phyloP scores from a whole-genome alignment of 1,284 basidiomycete species.

The Trametes polyzona region DNA sequence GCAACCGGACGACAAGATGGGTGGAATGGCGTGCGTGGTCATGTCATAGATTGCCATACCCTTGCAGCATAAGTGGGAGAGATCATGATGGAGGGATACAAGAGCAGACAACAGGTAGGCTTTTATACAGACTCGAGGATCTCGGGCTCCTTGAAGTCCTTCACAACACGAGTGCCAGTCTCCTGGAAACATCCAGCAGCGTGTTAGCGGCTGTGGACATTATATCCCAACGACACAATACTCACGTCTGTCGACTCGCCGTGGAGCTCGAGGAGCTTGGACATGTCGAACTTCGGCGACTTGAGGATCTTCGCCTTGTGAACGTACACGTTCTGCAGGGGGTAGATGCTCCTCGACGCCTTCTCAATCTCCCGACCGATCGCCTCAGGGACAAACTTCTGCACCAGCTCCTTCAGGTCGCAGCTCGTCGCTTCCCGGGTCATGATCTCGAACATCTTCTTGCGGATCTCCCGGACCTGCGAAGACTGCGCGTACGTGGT shows the following conservation, averaged over 20 bases:
- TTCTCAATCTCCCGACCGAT: conserved; percentile 99
- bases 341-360: conserved; percentile 94
- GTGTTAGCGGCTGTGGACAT: background rate
- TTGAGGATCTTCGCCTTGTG: conserved; percentile 99
- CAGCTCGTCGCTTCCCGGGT: conserved; percentile 94
- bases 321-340: conserved; percentile 97
- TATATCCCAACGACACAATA: no score
- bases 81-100: conserved; percentile 46
- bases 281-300: conserved; percentile 94
- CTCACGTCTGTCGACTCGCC: conserved; percentile 90
- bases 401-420: conserved; percentile 97
- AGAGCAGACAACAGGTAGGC: conserved; percentile 40
- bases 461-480: conserved; percentile 97
- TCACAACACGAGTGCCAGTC: conserved; percentile 84
- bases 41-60: conserved; percentile 47
- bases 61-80: conserved; percentile 42
- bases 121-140: conserved; percentile 81
- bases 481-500: conserved; percentile 97
- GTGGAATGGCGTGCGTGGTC: conserved; percentile 24
- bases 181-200: conserved; percentile 55
- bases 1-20: conserved; percentile 8
- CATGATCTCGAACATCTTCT: conserved; percentile 99
- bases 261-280: conserved; percentile 95
- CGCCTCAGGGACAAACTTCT: conserved; percentile 99
- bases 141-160: conserved; percentile 94